Percentiles rank a stretch among this genome's conserved stretches.
These are phyloP conservation scores for Blastocystis sp. DNA, from an alignment of 352 stramenopile genomes.

Conservation along the genomic window DNA sequence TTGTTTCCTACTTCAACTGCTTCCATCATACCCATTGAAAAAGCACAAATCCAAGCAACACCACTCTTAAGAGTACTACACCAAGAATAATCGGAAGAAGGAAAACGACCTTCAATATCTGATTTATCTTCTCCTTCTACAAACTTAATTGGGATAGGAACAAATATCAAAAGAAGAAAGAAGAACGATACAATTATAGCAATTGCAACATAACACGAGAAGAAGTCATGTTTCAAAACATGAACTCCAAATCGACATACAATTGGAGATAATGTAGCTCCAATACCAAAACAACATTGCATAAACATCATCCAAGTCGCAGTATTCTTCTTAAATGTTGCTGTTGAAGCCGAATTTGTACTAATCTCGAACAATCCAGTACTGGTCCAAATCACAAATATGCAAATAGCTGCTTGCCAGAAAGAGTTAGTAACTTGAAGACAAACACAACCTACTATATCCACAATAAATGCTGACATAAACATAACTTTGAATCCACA, in stretches of 20 bases:
- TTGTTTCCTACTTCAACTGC: not conserved
- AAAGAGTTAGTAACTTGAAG: not conserved
- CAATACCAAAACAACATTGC: not conserved
- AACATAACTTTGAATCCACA: not conserved
- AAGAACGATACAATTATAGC: not conserved
- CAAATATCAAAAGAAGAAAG: not conserved
- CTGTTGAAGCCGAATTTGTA: not conserved
- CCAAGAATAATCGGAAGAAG: not conserved
- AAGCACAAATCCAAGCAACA: not conserved
- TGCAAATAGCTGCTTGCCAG: not conserved
- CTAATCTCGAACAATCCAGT: not conserved
- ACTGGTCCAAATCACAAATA: not conserved
- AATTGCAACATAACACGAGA: not conserved
- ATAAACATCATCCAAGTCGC: constrained; percentile 1
- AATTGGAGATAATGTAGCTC: not conserved
- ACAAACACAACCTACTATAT: not conserved
- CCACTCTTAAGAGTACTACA: not conserved
- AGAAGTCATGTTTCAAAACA: not conserved
- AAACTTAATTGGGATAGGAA: not conserved
- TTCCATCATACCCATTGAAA: constrained; percentile 3
- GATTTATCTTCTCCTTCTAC: not conserved
- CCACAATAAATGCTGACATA: not conserved
- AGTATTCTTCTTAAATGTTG: not conserved
- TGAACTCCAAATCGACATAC: not conserved
- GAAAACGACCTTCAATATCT: not conserved